Percentiles rank a stretch among this genome's conserved stretches.
Evolutionary conservation across 345 rosid species (phyloP).

Genomic region (Geranium brycei): DNA sequence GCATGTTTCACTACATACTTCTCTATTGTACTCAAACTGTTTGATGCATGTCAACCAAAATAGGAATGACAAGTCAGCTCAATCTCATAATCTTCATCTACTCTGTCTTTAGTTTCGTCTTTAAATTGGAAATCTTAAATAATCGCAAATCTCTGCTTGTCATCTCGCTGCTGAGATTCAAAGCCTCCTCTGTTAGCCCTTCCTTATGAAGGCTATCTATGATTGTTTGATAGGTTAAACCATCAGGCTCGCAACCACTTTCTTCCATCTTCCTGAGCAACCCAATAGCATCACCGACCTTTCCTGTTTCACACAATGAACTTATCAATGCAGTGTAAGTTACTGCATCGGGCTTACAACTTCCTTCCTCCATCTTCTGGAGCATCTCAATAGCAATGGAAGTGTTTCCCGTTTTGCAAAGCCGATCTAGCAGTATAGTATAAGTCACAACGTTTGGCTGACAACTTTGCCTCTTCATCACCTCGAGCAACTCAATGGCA

Average conservation of each 20-base stretch:
- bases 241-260: constrained; percentile 50
- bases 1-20: too few species aligned
- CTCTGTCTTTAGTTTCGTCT: too few species aligned
- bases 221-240: constrained; percentile 42
- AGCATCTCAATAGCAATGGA: constrained; percentile 41
- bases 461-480: constrained; percentile 45
- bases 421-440: constrained; percentile 54
- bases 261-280: constrained; percentile 55
- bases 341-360: constrained; percentile 37
- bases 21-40: too few species aligned
- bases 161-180: not conserved
- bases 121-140: too few species aligned
- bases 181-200: constrained; percentile 3
- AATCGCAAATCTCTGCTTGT: not conserved
- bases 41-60: too few species aligned
- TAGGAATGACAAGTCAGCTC: too few species aligned
- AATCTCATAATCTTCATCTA: too few species aligned
- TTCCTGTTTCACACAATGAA: constrained; percentile 39
- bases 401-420: constrained; percentile 33
- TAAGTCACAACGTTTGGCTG: constrained; percentile 52
- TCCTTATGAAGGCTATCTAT: constrained; percentile 50
- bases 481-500: constrained; percentile 35
- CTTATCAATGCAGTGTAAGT: constrained; percentile 49
- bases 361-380: constrained; percentile 44
- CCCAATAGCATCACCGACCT: constrained; percentile 42